These are phyloP conservation scores for Aspergillus transmontanensis DNA, from an alignment of 2,329 filamentous ascomycete species.

Conservation along the genomic window DNA sequence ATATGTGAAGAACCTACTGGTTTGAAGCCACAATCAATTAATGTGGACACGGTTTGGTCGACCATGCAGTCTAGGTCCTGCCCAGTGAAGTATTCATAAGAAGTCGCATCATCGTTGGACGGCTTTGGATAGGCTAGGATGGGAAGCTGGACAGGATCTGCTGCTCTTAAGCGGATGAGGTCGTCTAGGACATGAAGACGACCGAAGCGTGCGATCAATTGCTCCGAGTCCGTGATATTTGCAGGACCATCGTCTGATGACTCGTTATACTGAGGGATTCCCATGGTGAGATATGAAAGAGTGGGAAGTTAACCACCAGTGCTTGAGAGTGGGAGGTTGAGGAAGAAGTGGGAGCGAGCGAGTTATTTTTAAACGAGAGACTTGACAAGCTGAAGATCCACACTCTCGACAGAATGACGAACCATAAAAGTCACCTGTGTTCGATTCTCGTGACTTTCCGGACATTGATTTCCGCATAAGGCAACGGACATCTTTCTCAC, in stretches of 20 bases:
- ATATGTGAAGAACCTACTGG: constrained; percentile 10
- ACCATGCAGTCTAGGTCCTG: constrained; percentile 45
- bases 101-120: constrained; percentile 31
- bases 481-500: neutral
- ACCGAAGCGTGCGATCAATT: constrained; percentile 37
- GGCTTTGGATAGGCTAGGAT: constrained; percentile 46
- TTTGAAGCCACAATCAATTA: constrained; percentile 29
- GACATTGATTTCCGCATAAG: neutral
- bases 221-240: constrained; percentile 5
- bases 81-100: constrained; percentile 47
- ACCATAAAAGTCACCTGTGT: neutral
- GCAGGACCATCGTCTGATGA: constrained; percentile 1
- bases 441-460: neutral
- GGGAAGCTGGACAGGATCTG: constrained; percentile 42
- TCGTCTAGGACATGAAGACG: constrained; percentile 47
- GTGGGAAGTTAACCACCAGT: neutral
- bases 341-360: neutral
- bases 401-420: neutral
- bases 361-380: constrained; percentile 12
- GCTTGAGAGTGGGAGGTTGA: neutral
- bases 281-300: constrained; percentile 15
- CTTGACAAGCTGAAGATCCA: neutral
- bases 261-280: constrained; percentile 18
- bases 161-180: constrained; percentile 43
- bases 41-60: constrained; percentile 36